phyloP scores from a whole-genome alignment of 768 basidiomycete genomes.

The Tricholoma terreum region DNA sequence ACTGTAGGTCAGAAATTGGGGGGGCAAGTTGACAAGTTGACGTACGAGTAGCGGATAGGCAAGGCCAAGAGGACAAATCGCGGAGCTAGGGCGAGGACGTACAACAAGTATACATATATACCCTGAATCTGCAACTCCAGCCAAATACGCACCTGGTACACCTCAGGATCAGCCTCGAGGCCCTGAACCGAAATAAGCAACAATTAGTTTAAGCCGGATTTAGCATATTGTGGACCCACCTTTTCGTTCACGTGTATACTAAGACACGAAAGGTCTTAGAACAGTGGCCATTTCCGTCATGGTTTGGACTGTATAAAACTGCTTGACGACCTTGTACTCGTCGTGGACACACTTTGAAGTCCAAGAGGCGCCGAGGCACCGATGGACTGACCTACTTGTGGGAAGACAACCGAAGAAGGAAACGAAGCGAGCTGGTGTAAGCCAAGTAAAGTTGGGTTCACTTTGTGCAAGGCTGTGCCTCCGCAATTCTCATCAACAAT shows the following conservation, averaged over 20 bases:
- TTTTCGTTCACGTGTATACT: background rate
- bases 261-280: background rate
- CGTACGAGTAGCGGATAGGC: background rate
- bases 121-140: background rate
- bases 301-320: background rate
- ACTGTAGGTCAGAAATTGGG: background rate
- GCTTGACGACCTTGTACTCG: slow-evolving; percentile 2
- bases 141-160: background rate
- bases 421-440: background rate
- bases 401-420: background rate
- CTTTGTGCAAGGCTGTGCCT: background rate
- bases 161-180: slow-evolving; percentile 6
- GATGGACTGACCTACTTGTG: background rate
- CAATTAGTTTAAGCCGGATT: background rate
- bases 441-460: background rate
- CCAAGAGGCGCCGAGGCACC: background rate
- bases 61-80: slow-evolving; percentile 1
- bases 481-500: background rate
- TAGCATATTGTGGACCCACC: background rate
- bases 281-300: background rate
- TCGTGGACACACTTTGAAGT: background rate
- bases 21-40: background rate
- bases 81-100: background rate
- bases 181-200: background rate
- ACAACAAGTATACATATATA: background rate